Base-by-base conservation (phyloP, 2,329 filamentous ascomycete species). In the Stachybotrys chartarum region DNA sequence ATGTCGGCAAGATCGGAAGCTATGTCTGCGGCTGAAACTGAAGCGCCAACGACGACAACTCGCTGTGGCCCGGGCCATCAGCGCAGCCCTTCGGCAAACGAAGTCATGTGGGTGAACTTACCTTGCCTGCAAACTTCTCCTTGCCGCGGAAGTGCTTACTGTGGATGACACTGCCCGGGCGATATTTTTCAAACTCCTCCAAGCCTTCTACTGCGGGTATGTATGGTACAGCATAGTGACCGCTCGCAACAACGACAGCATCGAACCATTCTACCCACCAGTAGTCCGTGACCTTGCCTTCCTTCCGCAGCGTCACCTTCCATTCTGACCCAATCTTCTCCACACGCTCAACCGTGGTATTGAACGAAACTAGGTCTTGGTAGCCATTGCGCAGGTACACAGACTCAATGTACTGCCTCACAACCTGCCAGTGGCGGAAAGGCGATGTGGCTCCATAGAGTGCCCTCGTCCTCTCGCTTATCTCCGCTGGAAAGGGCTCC, bases 191-290 rank as follows among this genome's bases (percentile, higher is more conserved):
- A 55, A 79, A 75, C 47, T 74, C 71, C 3, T 74, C 72, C 7
- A 84, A 61, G 0, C 81, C 81, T 1, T 74, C 64, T 16, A 83
- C 74, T 0, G 69, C 55, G 1, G 80, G 77, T 24, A 83, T 72
- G 56, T 79, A 85, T 0, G 83, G 83, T 1, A 85, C 80, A 32
- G 72, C 78, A 59, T 81, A 86, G 59, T 85, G 82, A 0, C 84
- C 84, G 39, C 74, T 82, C 1, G 82, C 83, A 4, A 86, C 77
- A 1, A 85, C 71, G 0, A 86, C 74, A 0, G 81, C 83, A 60
- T 87, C 84, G 55, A 86, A 86, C 31, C 70, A 70, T 63, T 87
- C 84, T 0, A 69, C 70, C 83, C 83, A 86, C 83, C 84, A 87
- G 57, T 79, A 78, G 60, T 86, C 80, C 46, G 68, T 66, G 14